Conservation (phyloP, 371 early-diverging fungal genomes). For the Ordospora pajunii region DNA sequence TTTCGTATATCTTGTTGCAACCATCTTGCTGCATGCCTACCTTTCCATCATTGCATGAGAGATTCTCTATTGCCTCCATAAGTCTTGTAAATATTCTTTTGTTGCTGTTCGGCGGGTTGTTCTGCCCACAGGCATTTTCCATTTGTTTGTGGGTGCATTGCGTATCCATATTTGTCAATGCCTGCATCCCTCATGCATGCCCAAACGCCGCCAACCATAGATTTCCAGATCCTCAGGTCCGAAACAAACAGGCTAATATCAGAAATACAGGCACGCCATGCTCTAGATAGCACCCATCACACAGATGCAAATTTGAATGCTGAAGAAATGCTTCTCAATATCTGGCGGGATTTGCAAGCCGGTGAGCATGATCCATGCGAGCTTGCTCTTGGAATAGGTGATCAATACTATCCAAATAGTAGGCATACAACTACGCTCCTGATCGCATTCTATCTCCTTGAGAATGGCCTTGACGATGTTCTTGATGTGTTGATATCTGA, state of each 20-base stretch:
- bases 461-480: slow-evolving; percentile 2
- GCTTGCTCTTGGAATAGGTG: not conserved
- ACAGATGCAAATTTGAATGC: not conserved
- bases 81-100: not conserved
- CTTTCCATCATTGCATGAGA: not conserved
- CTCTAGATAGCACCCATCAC: not conserved
- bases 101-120: not conserved
- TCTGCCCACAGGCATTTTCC: not conserved
- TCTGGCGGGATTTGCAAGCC: not conserved
- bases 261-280: not conserved
- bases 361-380: not conserved
- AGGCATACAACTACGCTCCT: not conserved
- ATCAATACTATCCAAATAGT: not conserved
- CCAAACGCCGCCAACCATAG: not conserved
- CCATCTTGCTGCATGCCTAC: not conserved
- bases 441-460: not conserved
- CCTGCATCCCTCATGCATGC: no score
- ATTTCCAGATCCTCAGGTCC: not conserved
- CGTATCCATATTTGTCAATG: no score
- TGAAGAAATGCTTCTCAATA: not conserved
- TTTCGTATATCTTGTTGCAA: no score
- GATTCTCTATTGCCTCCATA: slow-evolving; percentile 2
- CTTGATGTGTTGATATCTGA: not conserved
- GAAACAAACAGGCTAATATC: not conserved
- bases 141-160: not conserved